A percentile compares a stretch with the other conserved stretches of the same genome.
Conservation (phyloP, 148 eudicot species). For the Camellia japonica region DNA sequence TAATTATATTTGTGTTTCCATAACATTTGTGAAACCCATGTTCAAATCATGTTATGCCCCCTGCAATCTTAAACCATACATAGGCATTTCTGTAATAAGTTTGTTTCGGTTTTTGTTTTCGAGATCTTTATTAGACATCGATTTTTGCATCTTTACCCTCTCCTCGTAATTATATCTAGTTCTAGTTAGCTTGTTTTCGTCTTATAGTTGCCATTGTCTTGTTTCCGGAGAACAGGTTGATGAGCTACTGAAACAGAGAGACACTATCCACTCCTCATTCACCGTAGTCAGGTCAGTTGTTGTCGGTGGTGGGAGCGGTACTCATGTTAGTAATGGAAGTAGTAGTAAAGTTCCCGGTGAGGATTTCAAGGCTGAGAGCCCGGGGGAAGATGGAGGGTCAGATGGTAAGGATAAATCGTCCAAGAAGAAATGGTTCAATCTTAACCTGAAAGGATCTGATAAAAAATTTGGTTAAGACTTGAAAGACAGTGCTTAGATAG, state of each 20-base stretch:
- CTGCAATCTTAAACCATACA: background rate
- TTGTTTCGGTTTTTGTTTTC: background rate
- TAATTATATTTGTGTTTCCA: background rate
- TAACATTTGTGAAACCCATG: background rate
- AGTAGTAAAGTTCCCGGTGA: slow-evolving; percentile 60
- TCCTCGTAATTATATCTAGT: background rate
- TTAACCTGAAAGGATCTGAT: slow-evolving; percentile 77
- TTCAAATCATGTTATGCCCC: background rate
- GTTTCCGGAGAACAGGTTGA: slow-evolving; percentile 62
- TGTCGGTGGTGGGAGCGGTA: slow-evolving; percentile 15
- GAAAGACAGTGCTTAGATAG: background rate
- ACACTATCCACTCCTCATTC: slow-evolving; percentile 79
- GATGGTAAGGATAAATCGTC: slow-evolving; percentile 81
- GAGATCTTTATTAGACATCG: background rate
- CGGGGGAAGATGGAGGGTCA: slow-evolving; percentile 74
- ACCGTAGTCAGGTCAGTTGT: slow-evolving; percentile 47
- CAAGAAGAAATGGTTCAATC: slow-evolving; percentile 88
- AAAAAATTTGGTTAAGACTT: slow-evolving; percentile 31
- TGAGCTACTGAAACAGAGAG: slow-evolving; percentile 87
- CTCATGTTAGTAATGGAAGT: slow-evolving; percentile 51
- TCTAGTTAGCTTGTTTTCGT: background rate
- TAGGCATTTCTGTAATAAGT: background rate
- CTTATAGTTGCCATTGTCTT: background rate
- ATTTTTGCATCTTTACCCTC: background rate
- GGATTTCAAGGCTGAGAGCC: slow-evolving; percentile 62